Percentiles rank a stretch among this genome's conserved stretches.
These are phyloP conservation scores for Anaeromyces robustus DNA, from an alignment of 192 early-diverging fungal genomes.

Conservation along the genomic window DNA sequence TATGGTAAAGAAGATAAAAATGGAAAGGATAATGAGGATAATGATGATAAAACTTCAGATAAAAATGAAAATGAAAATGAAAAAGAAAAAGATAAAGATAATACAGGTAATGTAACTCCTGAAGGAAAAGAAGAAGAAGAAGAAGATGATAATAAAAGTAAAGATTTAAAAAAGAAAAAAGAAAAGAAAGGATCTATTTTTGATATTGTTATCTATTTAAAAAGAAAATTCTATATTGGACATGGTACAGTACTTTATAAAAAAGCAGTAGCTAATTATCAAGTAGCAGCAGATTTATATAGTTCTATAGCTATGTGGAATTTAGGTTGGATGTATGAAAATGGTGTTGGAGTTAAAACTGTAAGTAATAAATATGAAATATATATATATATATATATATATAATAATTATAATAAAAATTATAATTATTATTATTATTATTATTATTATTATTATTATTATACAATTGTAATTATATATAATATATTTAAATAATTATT, in stretches of 20 bases:
- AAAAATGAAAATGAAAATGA: not conserved
- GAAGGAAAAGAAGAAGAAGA: slow-evolving; percentile 1
- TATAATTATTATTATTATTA: no score
- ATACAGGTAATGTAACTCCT: not conserved
- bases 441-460: not conserved
- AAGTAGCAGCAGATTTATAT: slow-evolving; percentile 52
- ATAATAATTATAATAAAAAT: no score
- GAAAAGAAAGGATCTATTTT: not conserved
- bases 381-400: not conserved
- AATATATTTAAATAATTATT: no score
- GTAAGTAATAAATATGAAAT: no score
- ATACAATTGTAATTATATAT: no score
- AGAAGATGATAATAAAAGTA: not conserved
- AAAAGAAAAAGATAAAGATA: not conserved
- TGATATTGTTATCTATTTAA: slow-evolving; percentile 2
- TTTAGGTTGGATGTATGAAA: slow-evolving; percentile 90
- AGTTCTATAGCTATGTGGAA: slow-evolving; percentile 89
- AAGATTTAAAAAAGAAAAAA: not conserved
- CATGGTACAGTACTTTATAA: slow-evolving; percentile 31
- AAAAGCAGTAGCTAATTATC: slow-evolving; percentile 69
- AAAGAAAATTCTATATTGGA: not conserved
- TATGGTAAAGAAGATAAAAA: not conserved
- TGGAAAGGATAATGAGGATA: slow-evolving; percentile 1
- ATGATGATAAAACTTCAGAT: not conserved
- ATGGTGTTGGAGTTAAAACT: slow-evolving; percentile 73